Percentiles rank a stretch among this genome's conserved stretches.
These are phyloP conservation scores for Globisporangium splendens DNA, from an alignment of 352 stramenopile genomes.

Conservation along the genomic window DNA sequence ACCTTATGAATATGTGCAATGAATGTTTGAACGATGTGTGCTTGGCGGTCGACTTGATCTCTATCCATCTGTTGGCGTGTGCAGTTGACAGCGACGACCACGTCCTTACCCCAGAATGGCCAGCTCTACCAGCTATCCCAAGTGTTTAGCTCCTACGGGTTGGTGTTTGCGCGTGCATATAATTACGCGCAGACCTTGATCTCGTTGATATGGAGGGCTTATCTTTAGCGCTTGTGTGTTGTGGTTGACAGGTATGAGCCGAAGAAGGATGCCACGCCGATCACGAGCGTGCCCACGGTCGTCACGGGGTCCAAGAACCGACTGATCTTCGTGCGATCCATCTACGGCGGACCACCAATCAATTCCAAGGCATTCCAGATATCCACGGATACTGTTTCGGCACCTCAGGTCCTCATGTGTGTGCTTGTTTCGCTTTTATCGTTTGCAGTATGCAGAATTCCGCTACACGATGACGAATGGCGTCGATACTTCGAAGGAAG, in stretches of 20 bases:
- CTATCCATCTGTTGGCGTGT: neutral
- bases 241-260: slow-evolving; percentile 75
- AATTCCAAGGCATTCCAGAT: slow-evolving; percentile 45
- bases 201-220: too few relatives aligned
- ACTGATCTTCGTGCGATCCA: slow-evolving; percentile 76
- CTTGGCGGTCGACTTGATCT: neutral
- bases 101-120: slow-evolving; percentile 75
- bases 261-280: slow-evolving; percentile 57
- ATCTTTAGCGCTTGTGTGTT: neutral
- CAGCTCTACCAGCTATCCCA: slow-evolving; percentile 88
- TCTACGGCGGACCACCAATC: slow-evolving; percentile 50
- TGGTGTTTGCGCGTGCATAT: slow-evolving; percentile 8
- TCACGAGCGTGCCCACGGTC: slow-evolving; percentile 43
- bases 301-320: slow-evolving; percentile 87
- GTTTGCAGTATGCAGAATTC: slow-evolving; percentile 77
- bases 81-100: slow-evolving; percentile 77
- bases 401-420: neutral
- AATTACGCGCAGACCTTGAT: neutral
- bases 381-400: neutral
- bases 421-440: slow-evolving; percentile 1
- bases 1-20: neutral
- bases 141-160: slow-evolving; percentile 87
- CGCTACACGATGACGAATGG: slow-evolving; percentile 83
- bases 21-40: too few relatives aligned
- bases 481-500: slow-evolving; percentile 52